Conservation (phyloP, 805 yeast genomes). For the Lipomyces yamadae region DNA sequence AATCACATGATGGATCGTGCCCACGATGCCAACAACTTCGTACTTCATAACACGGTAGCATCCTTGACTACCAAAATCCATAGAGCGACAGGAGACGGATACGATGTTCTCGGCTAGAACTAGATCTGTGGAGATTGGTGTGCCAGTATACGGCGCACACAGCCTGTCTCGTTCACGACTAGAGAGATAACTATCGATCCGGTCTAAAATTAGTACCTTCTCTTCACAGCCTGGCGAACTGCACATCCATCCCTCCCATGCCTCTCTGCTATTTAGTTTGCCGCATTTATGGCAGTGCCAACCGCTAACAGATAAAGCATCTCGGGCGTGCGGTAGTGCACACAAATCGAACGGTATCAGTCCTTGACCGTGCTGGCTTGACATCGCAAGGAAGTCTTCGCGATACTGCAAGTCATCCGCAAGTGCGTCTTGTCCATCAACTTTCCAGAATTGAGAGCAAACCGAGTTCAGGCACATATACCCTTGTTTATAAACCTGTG, state of each 20-base stretch:
- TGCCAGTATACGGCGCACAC: not conserved
- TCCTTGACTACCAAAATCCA: not conserved
- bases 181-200: conserved; percentile 9
- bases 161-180: not conserved
- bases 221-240: conserved; percentile 8
- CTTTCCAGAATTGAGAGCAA: conserved; percentile 4
- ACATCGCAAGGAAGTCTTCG: conserved; percentile 2
- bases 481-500: not conserved
- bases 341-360: conserved; percentile 9
- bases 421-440: not conserved
- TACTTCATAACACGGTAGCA: conserved; percentile 8
- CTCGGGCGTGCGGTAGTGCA: not conserved
- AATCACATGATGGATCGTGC: conserved; percentile 5
- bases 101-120: conserved; percentile 2
- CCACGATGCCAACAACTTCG: not conserved
- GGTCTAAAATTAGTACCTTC: conserved; percentile 1
- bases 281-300: conserved; percentile 19
- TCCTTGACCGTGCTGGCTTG: not conserved
- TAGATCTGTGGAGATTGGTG: conserved; percentile 6
- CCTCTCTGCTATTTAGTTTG: conserved; percentile 13
- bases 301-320: not conserved
- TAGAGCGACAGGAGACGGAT: not conserved
- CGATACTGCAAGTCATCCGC: conserved; percentile 2
- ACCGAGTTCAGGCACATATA: conserved; percentile 1
- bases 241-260: conserved; percentile 20